These are phyloP conservation scores for Batkoa obscura DNA, from an alignment of 371 early-diverging fungal genomes.

Conservation along the genomic window DNA sequence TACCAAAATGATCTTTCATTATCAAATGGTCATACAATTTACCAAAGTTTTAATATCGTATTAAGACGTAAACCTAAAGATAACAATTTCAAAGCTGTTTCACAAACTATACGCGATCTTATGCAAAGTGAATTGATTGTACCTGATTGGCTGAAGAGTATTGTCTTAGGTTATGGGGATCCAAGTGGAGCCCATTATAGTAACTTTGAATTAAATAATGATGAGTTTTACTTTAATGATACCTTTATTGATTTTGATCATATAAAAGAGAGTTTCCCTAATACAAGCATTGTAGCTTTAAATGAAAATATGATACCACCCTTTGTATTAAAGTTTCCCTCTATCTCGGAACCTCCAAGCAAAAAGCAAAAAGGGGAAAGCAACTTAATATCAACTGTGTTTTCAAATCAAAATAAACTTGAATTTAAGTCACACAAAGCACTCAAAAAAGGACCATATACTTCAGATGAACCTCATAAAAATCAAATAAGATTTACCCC, in stretches of 20 bases:
- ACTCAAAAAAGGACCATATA: conserved; percentile 54
- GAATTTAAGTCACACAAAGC: conserved; percentile 33
- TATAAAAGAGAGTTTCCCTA: conserved; percentile 43
- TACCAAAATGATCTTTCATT: conserved; percentile 18
- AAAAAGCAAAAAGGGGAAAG: background rate
- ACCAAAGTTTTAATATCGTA: conserved; percentile 70
- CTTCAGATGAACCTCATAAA: conserved; percentile 30
- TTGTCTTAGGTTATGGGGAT: conserved; percentile 87
- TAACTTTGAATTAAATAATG: conserved; percentile 24
- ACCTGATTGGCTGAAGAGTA: conserved; percentile 77
- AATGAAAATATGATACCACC: background rate
- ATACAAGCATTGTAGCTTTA: conserved; percentile 10
- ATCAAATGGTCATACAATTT: conserved; percentile 29
- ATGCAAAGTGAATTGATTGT: conserved; percentile 53
- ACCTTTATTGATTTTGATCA: conserved; percentile 74
- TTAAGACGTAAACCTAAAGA: conserved; percentile 64
- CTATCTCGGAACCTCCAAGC: background rate
- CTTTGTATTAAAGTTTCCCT: conserved; percentile 1
- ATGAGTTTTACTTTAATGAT: conserved; percentile 49
- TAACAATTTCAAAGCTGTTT: conserved; percentile 80
- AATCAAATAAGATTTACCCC: conserved; percentile 75
- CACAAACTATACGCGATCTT: conserved; percentile 73
- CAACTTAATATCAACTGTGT: conserved; percentile 10
- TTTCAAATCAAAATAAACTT: conserved; percentile 16
- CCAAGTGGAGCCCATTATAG: conserved; percentile 52